Evolutionary conservation across 345 rosid species (phyloP), one percentile per base, ranked within the genome.

Genomic region (Lepidium didymum): DNA sequence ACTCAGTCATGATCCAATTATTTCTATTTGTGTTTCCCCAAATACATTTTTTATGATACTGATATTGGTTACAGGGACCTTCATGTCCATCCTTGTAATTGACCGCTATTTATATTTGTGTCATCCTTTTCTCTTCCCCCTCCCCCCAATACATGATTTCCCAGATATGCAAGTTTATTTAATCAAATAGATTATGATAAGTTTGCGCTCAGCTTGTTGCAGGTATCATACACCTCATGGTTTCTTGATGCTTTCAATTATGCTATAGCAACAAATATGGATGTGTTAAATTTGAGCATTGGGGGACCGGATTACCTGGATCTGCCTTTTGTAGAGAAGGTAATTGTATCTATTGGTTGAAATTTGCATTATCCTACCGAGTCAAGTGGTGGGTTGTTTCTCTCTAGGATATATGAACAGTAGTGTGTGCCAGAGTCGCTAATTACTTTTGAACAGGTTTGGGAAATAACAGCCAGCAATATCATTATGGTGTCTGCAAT

Each of bases 151-250:
- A 38, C 12, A 37, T 33, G 31, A 21, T 40, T 34, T 53, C 57
- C 36, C 7, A 16, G 37, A 25, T 43, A 67, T 25, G 68, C 29
- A 21, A 60, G 56, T 60, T 29, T 25, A 27, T 31, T 67, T 67
- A 50, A 49, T 65, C 52, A 68, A 36, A 54, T 64, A 77, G 82
- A 80, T 83, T 86, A 81, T 88, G 91, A 93, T 78, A 87, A 84
- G 69, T 84, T 79, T 74, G 74, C 82, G 69, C 87, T 87, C 92
- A 93, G 98, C 95, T 82, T 79, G 77, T 77, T 93, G 95, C 96
- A 93, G 98, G 96, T 93, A 82, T 93, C 98, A 42, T 93, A 91
- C 76, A 88, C 97, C n/a, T 93, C 98, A 46, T 93, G 98, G 98
- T 90, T 93, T 76, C 98, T 91, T 76, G 98, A 93, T 68, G 96